Evolutionary conservation across 352 stramenopile species (phyloP), one percentile per base, ranked within the genome.

Genomic region (Achlya hypogyna): DNA sequence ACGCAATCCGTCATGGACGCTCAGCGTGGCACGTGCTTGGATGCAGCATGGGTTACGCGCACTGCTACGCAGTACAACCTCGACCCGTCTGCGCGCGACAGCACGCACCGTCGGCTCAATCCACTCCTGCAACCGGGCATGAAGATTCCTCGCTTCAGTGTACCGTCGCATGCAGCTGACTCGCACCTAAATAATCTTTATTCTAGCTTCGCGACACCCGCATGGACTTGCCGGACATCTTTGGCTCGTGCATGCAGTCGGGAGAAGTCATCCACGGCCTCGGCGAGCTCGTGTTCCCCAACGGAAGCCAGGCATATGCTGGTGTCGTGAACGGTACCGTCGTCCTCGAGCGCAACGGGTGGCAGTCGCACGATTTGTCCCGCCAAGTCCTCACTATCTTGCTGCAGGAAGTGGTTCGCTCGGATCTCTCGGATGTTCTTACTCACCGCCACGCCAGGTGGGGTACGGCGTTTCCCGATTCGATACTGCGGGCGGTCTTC

Each of bases 331-430:
- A 56, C 4, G 59, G 42, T n/a, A 66, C 59, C 5, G 20, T 66
- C 18, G 23, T 58, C 10, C n/a, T 66, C 25, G 59, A 66, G 43
- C n/a, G 31, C 29, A 66, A 53, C 29, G 2, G 38, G 18, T 40
- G 42, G 42, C 22, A 20, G 14, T 53, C 29, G 28, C 59, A 66
- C 9, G 42, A 25, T 8, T 5, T 66, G 22, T n/a, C 34, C 18
- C 22, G 29, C 4, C 14, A 28, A 4, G 43, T 66, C 18, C 0
- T 66, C 10, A 28, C 34, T 9, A 66, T 66, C 25, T 22, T 66
- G 10, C 20, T 54, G 16, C 34, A 66, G 16, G 59, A 66, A 66
- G 35, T 54, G 59, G 59, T 65, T 23, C n/a, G 43, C 6, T 6
- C 6, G 38, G 38, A 9, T 18, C 2, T 10, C n/a, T 45, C 1